Evolutionary conservation across 495 filamentous ascomycete species (phyloP).

Genomic region (Niebla homalea): DNA sequence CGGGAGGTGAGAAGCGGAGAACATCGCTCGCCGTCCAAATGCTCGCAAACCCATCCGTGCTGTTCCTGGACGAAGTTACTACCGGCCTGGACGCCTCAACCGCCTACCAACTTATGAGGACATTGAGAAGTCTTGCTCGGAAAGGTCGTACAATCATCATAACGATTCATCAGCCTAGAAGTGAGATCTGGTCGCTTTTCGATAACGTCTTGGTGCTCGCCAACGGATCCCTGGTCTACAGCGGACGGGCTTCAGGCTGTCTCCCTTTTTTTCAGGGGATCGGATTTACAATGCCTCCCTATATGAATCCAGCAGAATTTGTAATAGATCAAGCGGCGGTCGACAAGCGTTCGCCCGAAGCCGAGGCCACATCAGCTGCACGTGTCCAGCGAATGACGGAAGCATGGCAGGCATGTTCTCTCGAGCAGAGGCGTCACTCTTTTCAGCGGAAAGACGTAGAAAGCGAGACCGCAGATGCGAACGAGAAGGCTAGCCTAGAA

Average conservation of each 20-base stretch:
- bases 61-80: conserved; percentile 67
- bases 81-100: conserved; percentile 63
- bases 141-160: conserved; percentile 59
- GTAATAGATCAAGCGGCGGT: conserved; percentile 58
- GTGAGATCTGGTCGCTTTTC: conserved; percentile 64
- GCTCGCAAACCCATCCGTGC: conserved; percentile 57
- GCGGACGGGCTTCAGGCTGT: conserved; percentile 38
- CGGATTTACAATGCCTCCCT: conserved; percentile 45
- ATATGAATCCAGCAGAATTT: conserved; percentile 64
- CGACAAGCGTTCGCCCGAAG: conserved; percentile 49
- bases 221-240: conserved; percentile 50
- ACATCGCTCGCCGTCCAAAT: conserved; percentile 64
- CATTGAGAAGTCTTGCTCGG: conserved; percentile 48
- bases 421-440: conserved; percentile 12
- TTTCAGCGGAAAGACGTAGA: background rate
- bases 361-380: conserved; percentile 41
- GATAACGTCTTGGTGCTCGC: conserved; percentile 53
- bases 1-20: conserved; percentile 61
- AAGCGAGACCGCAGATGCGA: conserved; percentile 1
- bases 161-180: conserved; percentile 61
- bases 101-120: conserved; percentile 58
- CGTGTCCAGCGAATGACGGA: conserved; percentile 41
- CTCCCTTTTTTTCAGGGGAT: conserved; percentile 43
- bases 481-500: background rate
- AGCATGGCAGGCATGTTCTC: conserved; percentile 33